These are phyloP conservation scores for Aureobasidium melanogenum DNA, from an alignment of 2,329 filamentous ascomycete genomes.

Conservation along the genomic window DNA sequence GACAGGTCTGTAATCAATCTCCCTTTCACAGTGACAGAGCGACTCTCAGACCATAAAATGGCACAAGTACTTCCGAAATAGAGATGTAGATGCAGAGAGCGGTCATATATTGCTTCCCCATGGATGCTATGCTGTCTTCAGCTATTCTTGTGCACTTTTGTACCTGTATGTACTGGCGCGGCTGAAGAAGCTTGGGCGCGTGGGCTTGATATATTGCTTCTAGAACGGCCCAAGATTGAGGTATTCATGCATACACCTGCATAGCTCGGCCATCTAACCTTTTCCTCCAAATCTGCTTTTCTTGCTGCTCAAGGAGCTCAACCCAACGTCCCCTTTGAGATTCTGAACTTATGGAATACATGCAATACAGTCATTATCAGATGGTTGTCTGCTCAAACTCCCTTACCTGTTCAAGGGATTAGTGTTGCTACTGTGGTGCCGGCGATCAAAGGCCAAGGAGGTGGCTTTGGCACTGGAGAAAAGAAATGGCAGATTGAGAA, in stretches of 20 bases:
- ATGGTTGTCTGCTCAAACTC: slow-evolving; percentile 22
- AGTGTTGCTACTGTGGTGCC: neutral
- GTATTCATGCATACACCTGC: neutral
- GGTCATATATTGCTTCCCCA: too few relatives aligned
- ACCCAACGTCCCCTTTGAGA: slow-evolving; percentile 23
- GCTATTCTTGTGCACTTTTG: too few relatives aligned
- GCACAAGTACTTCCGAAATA: too few relatives aligned
- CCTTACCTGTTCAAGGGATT: slow-evolving; percentile 19
- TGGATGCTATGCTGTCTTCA: too few relatives aligned
- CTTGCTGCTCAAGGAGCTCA: slow-evolving; percentile 24
- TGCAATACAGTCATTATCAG: slow-evolving; percentile 23
- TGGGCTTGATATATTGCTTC: too few relatives aligned
- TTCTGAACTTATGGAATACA: slow-evolving; percentile 21
- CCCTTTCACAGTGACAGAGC: too few relatives aligned
- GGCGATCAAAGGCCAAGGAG: neutral
- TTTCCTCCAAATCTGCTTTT: slow-evolving; percentile 21
- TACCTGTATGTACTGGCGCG: too few relatives aligned
- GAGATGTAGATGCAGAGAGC: too few relatives aligned
- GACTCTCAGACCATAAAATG: too few relatives aligned
- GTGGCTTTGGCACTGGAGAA: neutral
- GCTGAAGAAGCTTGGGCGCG: too few relatives aligned
- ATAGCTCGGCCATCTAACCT: slow-evolving; percentile 15
- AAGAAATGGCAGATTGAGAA: slow-evolving; percentile 23
- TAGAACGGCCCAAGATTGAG: too few relatives aligned
- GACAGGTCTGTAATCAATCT: too few relatives aligned